phyloP scores from a whole-genome alignment of 352 stramenopile genomes.

The Stramenopiles sp. region DNA sequence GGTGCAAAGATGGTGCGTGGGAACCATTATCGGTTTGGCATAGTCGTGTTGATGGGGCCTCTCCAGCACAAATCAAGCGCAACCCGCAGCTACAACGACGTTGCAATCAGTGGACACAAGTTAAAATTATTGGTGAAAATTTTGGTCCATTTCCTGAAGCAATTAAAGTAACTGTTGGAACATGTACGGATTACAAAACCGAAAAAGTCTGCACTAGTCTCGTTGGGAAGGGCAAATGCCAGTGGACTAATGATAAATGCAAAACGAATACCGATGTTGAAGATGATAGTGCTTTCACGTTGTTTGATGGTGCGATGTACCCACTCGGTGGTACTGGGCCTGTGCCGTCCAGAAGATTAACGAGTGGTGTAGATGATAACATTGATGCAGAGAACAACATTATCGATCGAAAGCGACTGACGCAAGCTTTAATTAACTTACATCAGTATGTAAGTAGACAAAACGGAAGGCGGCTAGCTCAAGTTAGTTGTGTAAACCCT shows the following conservation, averaged over 20 bases:
- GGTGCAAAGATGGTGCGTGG: not conserved
- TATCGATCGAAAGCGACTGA: not conserved
- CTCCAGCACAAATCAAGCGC: not conserved
- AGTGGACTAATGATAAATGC: not conserved
- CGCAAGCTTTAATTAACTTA: too few relatives aligned
- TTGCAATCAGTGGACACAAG: not conserved
- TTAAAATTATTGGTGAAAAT: not conserved
- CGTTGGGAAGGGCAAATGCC: not conserved
- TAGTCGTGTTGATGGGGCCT: not conserved
- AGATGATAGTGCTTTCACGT: not conserved
- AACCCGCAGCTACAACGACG: not conserved
- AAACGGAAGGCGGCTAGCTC: too few relatives aligned
- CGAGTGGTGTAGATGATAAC: too few relatives aligned
- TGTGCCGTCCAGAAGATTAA: too few relatives aligned
- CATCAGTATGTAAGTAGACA: too few relatives aligned
- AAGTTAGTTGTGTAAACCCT: not conserved
- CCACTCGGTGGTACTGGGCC: too few relatives aligned
- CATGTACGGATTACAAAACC: not conserved
- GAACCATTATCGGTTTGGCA: not conserved
- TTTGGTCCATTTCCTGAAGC: not conserved
- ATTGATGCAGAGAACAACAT: too few relatives aligned
- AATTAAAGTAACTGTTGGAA: not conserved
- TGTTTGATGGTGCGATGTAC: constrained; percentile 2
- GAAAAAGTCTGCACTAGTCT: not conserved
- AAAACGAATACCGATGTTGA: not conserved